Conservation (phyloP, 176 grass and related monocot species). For the Puya raimondii region DNA sequence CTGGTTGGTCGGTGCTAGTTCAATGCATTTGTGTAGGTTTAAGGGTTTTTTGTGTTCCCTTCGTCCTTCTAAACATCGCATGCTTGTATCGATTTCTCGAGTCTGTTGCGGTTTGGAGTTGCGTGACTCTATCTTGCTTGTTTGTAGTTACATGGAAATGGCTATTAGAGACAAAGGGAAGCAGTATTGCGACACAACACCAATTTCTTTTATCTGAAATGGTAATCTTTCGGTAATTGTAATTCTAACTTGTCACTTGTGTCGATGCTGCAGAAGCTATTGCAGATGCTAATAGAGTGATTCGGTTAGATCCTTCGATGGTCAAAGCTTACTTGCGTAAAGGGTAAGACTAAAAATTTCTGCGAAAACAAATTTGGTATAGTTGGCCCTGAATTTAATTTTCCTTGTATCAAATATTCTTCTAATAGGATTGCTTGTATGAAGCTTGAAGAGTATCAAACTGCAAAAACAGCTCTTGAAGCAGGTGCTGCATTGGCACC, state of each 20-base stretch:
- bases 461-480: constrained; percentile 35
- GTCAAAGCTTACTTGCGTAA: constrained; percentile 45
- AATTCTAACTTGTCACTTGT: background rate
- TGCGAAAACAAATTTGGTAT: background rate
- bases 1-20: too few species aligned
- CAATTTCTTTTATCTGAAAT: too few species aligned
- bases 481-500: constrained; percentile 34
- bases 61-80: too few species aligned
- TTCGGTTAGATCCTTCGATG: constrained; percentile 28
- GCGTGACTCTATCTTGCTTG: too few species aligned
- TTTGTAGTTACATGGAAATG: too few species aligned
- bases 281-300: constrained; percentile 1
- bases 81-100: too few species aligned
- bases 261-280: background rate
- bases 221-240: background rate
- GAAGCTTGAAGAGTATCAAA: constrained; percentile 49
- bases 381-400: background rate
- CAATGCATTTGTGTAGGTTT: too few species aligned
- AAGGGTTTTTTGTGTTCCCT: too few species aligned
- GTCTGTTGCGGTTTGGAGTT: too few species aligned
- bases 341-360: constrained; percentile 21
- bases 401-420: background rate
- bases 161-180: too few species aligned
- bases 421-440: constrained; percentile 36
- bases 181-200: too few species aligned